Evolutionary conservation across 2,329 filamentous ascomycete genomes (phyloP).

Genomic region (Penicillium sp.): DNA sequence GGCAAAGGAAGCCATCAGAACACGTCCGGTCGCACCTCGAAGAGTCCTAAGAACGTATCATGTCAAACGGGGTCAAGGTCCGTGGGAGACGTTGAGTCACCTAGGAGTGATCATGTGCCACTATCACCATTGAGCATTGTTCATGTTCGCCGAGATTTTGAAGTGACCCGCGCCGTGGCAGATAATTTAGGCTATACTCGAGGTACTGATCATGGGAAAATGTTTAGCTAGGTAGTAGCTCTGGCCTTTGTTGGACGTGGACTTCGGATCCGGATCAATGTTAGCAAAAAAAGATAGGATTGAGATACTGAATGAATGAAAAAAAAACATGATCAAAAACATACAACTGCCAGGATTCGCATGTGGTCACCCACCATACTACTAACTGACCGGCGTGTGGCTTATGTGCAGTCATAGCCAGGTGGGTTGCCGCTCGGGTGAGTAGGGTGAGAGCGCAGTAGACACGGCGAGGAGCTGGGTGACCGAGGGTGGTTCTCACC

Average conservation of each 20-base stretch:
- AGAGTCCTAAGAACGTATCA: no score
- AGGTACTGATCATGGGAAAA: neutral
- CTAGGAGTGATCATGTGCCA: neutral
- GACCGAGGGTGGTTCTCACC: no score
- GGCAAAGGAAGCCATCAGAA: neutral
- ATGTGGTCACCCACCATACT: conserved; percentile 1
- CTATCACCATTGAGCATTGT: conserved; percentile 16
- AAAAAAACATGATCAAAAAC: neutral
- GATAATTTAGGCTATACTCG: neutral
- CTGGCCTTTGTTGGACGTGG: no score
- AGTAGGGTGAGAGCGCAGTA: no score
- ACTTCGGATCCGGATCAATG: no score
- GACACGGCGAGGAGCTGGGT: no score
- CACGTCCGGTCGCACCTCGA: neutral
- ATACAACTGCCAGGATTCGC: neutral
- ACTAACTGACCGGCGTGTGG: neutral
- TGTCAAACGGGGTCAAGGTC: neutral
- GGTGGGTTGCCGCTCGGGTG: no score
- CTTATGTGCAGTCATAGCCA: no score
- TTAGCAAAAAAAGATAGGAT: no score
- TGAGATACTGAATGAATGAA: no score
- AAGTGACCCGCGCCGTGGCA: conserved; percentile 7
- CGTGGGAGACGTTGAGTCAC: neutral
- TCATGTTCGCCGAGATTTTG: conserved; percentile 15
- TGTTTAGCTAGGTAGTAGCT: neutral